These are phyloP conservation scores for Phaeosphaeriaceae sp. DNA, from an alignment of 2,329 filamentous ascomycete species.

Conservation along the genomic window DNA sequence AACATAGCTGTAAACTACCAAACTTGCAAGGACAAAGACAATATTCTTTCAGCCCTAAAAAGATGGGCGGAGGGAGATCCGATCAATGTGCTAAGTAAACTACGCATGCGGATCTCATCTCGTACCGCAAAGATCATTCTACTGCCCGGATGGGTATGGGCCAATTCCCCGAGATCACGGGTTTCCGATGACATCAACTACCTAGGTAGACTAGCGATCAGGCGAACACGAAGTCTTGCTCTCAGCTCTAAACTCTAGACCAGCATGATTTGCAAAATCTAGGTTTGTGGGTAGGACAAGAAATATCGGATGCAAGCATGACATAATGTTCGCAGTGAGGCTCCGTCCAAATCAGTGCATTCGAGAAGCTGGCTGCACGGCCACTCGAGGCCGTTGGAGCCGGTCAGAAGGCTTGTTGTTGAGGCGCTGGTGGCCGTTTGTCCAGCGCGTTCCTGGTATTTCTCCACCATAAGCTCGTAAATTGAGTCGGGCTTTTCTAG, in stretches of 20 bases:
- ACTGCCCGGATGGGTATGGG: conserved; percentile 2
- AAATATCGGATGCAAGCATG: conserved; percentile 8
- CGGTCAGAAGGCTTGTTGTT: conserved; percentile 12
- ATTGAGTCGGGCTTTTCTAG: conserved; percentile 22
- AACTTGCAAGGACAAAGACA: background rate
- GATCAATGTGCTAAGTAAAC: background rate
- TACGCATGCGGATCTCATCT: background rate
- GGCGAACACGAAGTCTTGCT: too few species aligned
- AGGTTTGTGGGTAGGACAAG: conserved; percentile 1
- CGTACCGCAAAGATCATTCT: conserved; percentile 17
- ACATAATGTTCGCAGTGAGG: conserved; percentile 15
- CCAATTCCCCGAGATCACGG: conserved; percentile 16
- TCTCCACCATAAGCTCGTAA: conserved; percentile 27
- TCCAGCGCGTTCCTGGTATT: conserved; percentile 2
- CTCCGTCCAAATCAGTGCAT: conserved; percentile 21
- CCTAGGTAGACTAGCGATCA: conserved; percentile 25
- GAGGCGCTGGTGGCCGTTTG: conserved; percentile 12
- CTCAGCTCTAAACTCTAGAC: conserved; percentile 14
- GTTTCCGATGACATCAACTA: conserved; percentile 3
- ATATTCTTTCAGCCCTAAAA: background rate
- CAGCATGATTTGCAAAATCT: conserved; percentile 9
- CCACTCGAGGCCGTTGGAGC: background rate
- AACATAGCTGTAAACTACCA: background rate
- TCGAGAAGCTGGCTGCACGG: conserved; percentile 7
- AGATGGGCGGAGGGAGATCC: background rate